Percentiles rank a stretch among this genome's conserved stretches.
phyloP scores from a whole-genome alignment of 257 asterid genomes.

The Nicotiana paniculata region DNA sequence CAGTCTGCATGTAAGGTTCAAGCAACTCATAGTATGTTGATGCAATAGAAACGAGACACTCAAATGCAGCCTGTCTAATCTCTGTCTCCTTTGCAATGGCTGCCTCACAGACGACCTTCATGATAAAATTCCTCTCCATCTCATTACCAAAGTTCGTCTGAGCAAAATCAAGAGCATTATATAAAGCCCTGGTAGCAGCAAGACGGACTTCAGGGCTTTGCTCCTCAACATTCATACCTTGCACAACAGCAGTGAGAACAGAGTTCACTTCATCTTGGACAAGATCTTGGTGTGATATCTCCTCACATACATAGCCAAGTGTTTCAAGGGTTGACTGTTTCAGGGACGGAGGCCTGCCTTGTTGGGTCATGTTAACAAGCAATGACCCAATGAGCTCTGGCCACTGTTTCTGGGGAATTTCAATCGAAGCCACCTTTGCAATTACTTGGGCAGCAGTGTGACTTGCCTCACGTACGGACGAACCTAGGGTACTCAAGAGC shows the following conservation, averaged over 20 bases:
- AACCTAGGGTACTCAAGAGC: conserved; percentile 59
- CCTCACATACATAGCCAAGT: conserved; percentile 88
- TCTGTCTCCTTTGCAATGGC: conserved; percentile 65
- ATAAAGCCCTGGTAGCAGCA: conserved; percentile 73
- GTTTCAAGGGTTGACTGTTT: conserved; percentile 82
- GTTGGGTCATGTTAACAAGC: conserved; percentile 66
- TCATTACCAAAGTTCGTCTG: conserved; percentile 77
- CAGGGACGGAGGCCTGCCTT: conserved; percentile 48
- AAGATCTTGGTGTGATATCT: conserved; percentile 66
- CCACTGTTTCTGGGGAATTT: conserved; percentile 82
- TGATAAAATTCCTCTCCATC: conserved; percentile 80
- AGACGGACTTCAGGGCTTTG: conserved; percentile 58
- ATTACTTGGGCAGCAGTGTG: conserved; percentile 80
- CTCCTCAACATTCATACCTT: conserved; percentile 77
- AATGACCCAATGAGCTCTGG: conserved; percentile 64
- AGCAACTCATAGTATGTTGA: conserved; percentile 59
- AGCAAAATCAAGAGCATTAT: conserved; percentile 88
- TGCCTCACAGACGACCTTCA: conserved; percentile 77
- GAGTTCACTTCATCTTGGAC: conserved; percentile 77
- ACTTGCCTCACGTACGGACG: conserved; percentile 64
- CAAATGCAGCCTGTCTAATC: conserved; percentile 82
- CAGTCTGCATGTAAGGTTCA: conserved; percentile 59
- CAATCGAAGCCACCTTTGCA: conserved; percentile 80
- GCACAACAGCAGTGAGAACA: conserved; percentile 77
- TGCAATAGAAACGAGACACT: conserved; percentile 77